Evolutionary conservation across 1,284 basidiomycete genomes (phyloP), one percentile per base, ranked within the genome.

Genomic region (Rhodotorula mucilaginosa): DNA sequence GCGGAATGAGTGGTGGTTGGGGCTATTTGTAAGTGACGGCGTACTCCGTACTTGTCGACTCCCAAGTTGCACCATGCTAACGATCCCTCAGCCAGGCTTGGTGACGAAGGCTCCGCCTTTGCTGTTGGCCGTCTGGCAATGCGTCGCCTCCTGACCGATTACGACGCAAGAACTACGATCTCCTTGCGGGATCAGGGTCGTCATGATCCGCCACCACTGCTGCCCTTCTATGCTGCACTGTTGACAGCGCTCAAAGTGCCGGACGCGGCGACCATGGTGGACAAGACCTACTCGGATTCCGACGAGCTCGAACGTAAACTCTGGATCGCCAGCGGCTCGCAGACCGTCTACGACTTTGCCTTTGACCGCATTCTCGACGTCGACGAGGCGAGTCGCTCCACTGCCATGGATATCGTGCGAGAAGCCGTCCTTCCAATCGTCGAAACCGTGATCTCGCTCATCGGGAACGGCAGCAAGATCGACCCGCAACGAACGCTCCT

Each of bases 291-390:
- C 15, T 56, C 72, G 75, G 48, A 49, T n/a, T 62, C 61, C 0
- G n/a, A 49, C 51, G 79, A 80, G 58, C 75, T 78, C 26, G 67
- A 66, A 10, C 74, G 79, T 48, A 80, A 80, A 44, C 63, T 78
- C 12, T 79, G 78, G 79, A 70, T 79, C 21, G 78, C 79, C 23
- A 74, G 75, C 16, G 70, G 72, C 0, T 77, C 77, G 8, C 71
- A 76, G 3, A 72, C 79, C n/a, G 78, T 80, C 5, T 77, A 79
- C 29, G 49, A 48, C 6, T 63, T 62, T 19, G 74, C 72, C 0
- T 76, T 70, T 49, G 65, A 52, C 2, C 39, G 58, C 2, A 1
- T 1, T 16, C 29, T 29, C 26, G 26, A 26, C 18, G 59, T n/a
- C 29, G 66, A 70, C 46, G 58, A 26, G 51, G 67, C 31, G 61